A percentile compares a stretch with the other conserved stretches of the same genome.
These are phyloP conservation scores for Colletotrichum noveboracense DNA, from an alignment of 2,329 filamentous ascomycete species.

Conservation along the genomic window DNA sequence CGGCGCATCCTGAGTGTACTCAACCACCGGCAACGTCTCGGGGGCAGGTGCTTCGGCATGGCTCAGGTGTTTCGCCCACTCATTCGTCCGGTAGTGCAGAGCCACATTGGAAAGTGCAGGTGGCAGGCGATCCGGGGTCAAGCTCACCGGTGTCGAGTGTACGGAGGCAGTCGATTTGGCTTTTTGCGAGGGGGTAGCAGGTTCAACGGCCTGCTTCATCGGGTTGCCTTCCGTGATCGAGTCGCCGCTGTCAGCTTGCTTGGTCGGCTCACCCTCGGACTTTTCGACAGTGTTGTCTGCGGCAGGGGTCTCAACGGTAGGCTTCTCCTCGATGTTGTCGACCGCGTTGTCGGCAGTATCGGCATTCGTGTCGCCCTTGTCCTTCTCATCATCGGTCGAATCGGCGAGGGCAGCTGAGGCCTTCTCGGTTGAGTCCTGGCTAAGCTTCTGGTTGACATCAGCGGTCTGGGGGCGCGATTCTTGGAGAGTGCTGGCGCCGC, in stretches of 20 bases:
- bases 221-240: slow-evolving; percentile 7
- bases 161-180: slow-evolving; percentile 46
- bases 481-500: slow-evolving; percentile 35
- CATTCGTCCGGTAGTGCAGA: slow-evolving; percentile 86
- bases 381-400: background rate
- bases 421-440: slow-evolving; percentile 22
- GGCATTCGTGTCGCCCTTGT: slow-evolving; percentile 14
- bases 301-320: slow-evolving; percentile 16
- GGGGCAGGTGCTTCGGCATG: slow-evolving; percentile 75
- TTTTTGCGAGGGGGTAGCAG: slow-evolving; percentile 31
- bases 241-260: slow-evolving; percentile 21
- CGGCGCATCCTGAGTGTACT: slow-evolving; percentile 36
- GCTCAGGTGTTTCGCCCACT: slow-evolving; percentile 92
- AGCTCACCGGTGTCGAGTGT: slow-evolving; percentile 48
- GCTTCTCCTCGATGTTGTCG: slow-evolving; percentile 27
- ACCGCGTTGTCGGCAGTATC: slow-evolving; percentile 32
- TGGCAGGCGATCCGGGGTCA: slow-evolving; percentile 70
- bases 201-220: slow-evolving; percentile 8
- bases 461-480: slow-evolving; percentile 33
- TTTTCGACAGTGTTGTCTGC: slow-evolving; percentile 22
- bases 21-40: slow-evolving; percentile 62
- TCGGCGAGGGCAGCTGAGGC: background rate
- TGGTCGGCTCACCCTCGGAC: slow-evolving; percentile 25
- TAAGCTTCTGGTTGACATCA: slow-evolving; percentile 45
- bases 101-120: slow-evolving; percentile 77